phyloP scores from a whole-genome alignment of 345 rosid species.

The Eutrema japonicum region DNA sequence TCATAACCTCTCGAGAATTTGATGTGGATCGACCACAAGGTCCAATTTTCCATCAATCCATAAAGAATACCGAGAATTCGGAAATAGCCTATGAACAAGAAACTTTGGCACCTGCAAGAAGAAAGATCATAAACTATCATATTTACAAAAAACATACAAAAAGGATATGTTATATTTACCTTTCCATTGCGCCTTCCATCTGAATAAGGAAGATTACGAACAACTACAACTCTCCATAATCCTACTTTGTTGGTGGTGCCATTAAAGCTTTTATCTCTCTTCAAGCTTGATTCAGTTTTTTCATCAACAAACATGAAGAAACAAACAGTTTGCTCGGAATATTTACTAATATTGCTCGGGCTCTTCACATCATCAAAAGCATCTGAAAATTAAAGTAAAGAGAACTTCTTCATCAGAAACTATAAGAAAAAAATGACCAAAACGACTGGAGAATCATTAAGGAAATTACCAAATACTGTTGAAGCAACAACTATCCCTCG shows the following conservation, averaged over 20 bases:
- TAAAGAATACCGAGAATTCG: slow-evolving; percentile 75
- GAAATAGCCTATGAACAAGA: slow-evolving; percentile 73
- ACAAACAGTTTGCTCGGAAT: slow-evolving; percentile 69
- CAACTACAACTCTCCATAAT: slow-evolving; percentile 80
- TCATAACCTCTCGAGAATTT: slow-evolving; percentile 79
- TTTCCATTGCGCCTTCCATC: slow-evolving; percentile 91
- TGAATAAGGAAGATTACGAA: slow-evolving; percentile 70
- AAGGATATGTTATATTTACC: slow-evolving; percentile 40
- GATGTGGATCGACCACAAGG: slow-evolving; percentile 53
- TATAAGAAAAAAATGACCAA: slow-evolving; percentile 16
- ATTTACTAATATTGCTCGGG: slow-evolving; percentile 69
- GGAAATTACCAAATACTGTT: slow-evolving; percentile 76
- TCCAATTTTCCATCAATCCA: slow-evolving; percentile 80
- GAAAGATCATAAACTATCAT: background rate
- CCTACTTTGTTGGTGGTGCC: slow-evolving; percentile 60
- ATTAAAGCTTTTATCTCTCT: slow-evolving; percentile 52
- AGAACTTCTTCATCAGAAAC: slow-evolving; percentile 16
- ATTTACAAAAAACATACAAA: background rate
- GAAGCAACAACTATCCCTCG: slow-evolving; percentile 82
- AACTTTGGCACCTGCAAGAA: slow-evolving; percentile 33
- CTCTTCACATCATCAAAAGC: slow-evolving; percentile 80
- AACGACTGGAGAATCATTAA: background rate
- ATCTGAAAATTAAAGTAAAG: slow-evolving; percentile 47
- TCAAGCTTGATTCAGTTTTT: slow-evolving; percentile 72
- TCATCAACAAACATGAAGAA: slow-evolving; percentile 89